phyloP scores from a whole-genome alignment of 2,329 filamentous ascomycete species.

The Monilinia polystroma region DNA sequence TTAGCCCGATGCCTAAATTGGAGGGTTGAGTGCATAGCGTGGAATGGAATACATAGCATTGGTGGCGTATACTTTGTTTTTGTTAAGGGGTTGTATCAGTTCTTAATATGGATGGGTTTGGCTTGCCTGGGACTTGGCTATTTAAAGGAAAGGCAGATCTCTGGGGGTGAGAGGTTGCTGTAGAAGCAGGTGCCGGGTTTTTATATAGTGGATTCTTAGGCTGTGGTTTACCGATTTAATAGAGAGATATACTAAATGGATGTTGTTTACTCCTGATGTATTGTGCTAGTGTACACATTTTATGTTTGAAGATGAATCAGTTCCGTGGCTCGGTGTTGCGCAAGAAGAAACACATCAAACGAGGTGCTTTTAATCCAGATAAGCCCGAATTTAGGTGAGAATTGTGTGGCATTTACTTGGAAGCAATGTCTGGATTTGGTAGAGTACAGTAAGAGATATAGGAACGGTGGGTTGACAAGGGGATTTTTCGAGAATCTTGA shows the following conservation, averaged over 20 bases:
- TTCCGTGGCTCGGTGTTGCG: too few relatives aligned
- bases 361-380: neutral
- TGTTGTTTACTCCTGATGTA: neutral
- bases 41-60: neutral
- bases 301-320: neutral
- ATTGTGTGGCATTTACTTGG: neutral
- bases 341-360: neutral
- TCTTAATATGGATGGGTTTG: conserved; percentile 12
- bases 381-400: neutral
- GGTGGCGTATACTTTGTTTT: neutral
- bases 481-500: too few relatives aligned
- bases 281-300: neutral
- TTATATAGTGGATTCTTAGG: neutral
- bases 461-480: too few relatives aligned
- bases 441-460: too few relatives aligned
- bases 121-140: neutral
- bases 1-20: neutral
- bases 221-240: conserved; percentile 5
- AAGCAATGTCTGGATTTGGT: too few relatives aligned
- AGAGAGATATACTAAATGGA: neutral
- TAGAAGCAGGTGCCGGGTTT: neutral
- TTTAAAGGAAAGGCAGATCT: neutral
- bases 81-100: neutral
- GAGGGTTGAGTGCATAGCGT: conserved; percentile 10
- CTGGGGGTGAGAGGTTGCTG: neutral